Conservation (phyloP, 768 basidiomycete genomes). For the Rhizopogon sp. region DNA sequence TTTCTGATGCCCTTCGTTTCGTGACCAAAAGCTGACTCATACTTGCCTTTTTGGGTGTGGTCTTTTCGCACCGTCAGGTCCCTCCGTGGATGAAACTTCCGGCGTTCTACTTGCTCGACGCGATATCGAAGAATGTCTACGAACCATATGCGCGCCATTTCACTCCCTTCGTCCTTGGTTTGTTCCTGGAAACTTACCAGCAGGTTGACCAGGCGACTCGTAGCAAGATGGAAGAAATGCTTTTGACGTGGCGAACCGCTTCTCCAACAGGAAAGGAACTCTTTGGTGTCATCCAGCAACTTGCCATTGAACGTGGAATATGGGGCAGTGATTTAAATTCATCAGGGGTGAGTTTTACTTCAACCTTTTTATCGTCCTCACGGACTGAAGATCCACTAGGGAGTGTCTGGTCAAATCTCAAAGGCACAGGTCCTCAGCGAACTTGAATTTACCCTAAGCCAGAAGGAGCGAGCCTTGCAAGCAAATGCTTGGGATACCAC, state of each 20-base stretch:
- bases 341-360: constrained; percentile 32
- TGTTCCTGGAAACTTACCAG: constrained; percentile 86
- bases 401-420: constrained; percentile 47
- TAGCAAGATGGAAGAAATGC: constrained; percentile 97
- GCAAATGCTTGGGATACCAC: constrained; percentile 67
- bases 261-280: constrained; percentile 77
- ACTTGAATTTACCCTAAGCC: constrained; percentile 74
- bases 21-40: constrained; percentile 64
- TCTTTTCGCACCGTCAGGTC: constrained; percentile 49
- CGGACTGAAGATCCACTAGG: constrained; percentile 11
- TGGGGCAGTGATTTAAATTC: constrained; percentile 58
- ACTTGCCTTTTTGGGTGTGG: constrained; percentile 24
- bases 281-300: constrained; percentile 77
- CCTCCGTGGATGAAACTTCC: constrained; percentile 89
- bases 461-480: constrained; percentile 73
- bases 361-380: not conserved
- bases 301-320: constrained; percentile 78
- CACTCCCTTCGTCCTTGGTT: constrained; percentile 69
- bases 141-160: constrained; percentile 89
- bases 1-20: constrained; percentile 25
- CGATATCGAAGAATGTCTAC: constrained; percentile 94
- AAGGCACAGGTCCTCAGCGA: constrained; percentile 80
- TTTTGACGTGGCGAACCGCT: constrained; percentile 90
- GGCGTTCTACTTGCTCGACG: constrained; percentile 91
- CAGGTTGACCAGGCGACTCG: constrained; percentile 81